A percentile compares a stretch with the other conserved stretches of the same genome.
Evolutionary conservation across 2,329 filamentous ascomycete genomes (phyloP).

Genomic region (Xylariaceae sp.): DNA sequence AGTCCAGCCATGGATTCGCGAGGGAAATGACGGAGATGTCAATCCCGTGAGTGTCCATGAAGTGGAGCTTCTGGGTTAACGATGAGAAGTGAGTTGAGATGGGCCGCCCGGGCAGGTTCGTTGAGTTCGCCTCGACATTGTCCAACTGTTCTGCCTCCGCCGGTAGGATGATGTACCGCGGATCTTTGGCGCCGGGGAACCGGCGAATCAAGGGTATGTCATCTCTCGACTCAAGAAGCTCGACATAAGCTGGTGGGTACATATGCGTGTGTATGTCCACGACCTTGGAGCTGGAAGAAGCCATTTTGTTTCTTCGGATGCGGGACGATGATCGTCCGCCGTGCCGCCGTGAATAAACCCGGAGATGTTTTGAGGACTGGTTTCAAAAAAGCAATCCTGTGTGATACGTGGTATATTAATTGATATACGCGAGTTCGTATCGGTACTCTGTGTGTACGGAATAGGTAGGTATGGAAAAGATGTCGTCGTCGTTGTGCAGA

Average conservation of each 20-base stretch:
- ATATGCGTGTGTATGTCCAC: slow-evolving; percentile 68
- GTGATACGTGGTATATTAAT: neutral
- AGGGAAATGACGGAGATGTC: slow-evolving; percentile 79
- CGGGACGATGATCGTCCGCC: neutral
- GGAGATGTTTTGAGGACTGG: neutral
- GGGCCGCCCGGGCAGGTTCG: slow-evolving; percentile 67
- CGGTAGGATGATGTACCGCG: slow-evolving; percentile 62
- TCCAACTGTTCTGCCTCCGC: slow-evolving; percentile 43
- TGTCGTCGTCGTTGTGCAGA: neutral
- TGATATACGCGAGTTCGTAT: neutral
- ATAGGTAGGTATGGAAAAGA: neutral
- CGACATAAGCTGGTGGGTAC: slow-evolving; percentile 60
- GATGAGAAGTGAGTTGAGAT: slow-evolving; percentile 80
- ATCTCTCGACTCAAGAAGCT: slow-evolving; percentile 53
- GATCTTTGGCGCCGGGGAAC: slow-evolving; percentile 52
- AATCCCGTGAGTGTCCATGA: slow-evolving; percentile 83
- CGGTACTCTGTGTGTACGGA: neutral
- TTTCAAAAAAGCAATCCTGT: neutral
- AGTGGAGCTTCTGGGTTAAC: slow-evolving; percentile 71
- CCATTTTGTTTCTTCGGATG: slow-evolving; percentile 28
- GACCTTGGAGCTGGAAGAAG: slow-evolving; percentile 37
- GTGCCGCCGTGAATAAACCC: neutral
- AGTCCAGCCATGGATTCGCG: slow-evolving; percentile 93
- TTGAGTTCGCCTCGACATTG: slow-evolving; percentile 40
- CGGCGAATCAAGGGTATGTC: slow-evolving; percentile 66